phyloP scores from a whole-genome alignment of 495 filamentous ascomycete species.

The Pyrenopolyporus hunteri region DNA sequence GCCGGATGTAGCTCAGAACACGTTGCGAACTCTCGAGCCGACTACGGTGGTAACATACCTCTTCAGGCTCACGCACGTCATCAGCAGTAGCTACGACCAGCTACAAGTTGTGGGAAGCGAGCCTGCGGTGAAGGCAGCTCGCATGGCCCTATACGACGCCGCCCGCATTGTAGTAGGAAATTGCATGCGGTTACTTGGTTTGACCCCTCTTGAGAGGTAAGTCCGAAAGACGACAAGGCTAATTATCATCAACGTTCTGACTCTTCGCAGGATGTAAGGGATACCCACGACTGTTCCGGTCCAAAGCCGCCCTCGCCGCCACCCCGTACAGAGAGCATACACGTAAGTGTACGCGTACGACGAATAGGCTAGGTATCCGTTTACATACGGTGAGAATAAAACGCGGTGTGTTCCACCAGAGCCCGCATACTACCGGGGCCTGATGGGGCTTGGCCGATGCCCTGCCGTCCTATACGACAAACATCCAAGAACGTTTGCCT shows the following conservation, averaged over 20 bases:
- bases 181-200: slow-evolving; percentile 81
- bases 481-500: too few relatives aligned
- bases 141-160: slow-evolving; percentile 82
- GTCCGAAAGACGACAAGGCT: background rate
- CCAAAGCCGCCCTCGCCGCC: background rate
- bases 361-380: too few relatives aligned
- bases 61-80: slow-evolving; percentile 84
- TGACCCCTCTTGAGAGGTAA: slow-evolving; percentile 75
- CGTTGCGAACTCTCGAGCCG: slow-evolving; percentile 68
- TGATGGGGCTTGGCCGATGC: too few relatives aligned
- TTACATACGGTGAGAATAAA: too few relatives aligned
- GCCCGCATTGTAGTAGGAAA: slow-evolving; percentile 79
- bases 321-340: background rate
- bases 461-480: too few relatives aligned
- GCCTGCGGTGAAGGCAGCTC: slow-evolving; percentile 72
- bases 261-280: slow-evolving; percentile 4
- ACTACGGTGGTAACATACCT: slow-evolving; percentile 78
- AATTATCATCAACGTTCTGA: background rate
- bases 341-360: background rate
- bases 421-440: too few relatives aligned
- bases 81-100: slow-evolving; percentile 84
- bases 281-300: background rate
- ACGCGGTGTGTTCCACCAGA: too few relatives aligned
- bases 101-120: slow-evolving; percentile 78
- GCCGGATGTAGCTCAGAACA: slow-evolving; percentile 68